A percentile compares a stretch with the other conserved stretches of the same genome.
These are phyloP conservation scores for Saururus chinensis DNA, from an alignment of 164 flowering plant species.

Conservation along the genomic window DNA sequence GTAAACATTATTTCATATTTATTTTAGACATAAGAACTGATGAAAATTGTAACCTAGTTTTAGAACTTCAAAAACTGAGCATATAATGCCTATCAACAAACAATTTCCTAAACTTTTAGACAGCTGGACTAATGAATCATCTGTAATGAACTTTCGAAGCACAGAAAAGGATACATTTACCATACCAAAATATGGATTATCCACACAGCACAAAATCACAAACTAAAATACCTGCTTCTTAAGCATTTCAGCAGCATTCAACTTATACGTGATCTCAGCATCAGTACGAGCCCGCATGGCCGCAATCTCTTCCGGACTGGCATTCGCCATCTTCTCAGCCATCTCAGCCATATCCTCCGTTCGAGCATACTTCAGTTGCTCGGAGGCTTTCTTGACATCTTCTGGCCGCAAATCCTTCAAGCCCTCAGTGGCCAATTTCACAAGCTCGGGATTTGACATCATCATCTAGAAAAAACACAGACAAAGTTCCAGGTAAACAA, in stretches of 20 bases:
- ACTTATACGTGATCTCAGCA: constrained; percentile 51
- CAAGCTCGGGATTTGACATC: constrained; percentile 94
- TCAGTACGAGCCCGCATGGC: constrained; percentile 65
- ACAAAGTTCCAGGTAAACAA: neutral
- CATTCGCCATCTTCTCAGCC: constrained; percentile 75
- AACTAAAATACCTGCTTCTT: constrained; percentile 51
- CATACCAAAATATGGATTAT: neutral
- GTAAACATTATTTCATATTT: no score
- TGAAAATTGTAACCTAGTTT: no score
- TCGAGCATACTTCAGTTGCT: constrained; percentile 76
- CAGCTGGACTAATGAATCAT: neutral
- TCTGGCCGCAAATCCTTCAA: constrained; percentile 87
- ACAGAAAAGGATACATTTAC: neutral
- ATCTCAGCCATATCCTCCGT: constrained; percentile 89
- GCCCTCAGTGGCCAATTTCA: constrained; percentile 82
- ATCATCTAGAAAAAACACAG: constrained; percentile 31
- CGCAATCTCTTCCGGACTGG: constrained; percentile 83
- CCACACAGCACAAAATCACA: neutral
- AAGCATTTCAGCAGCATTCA: constrained; percentile 70
- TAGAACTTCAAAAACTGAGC: no score
- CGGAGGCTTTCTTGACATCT: constrained; percentile 74
- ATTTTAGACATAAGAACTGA: no score
- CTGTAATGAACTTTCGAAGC: neutral
- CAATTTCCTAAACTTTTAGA: no score
- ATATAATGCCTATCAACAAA: no score